phyloP scores from a whole-genome alignment of 75 land plant species.

The Sequoia sempervirens region DNA sequence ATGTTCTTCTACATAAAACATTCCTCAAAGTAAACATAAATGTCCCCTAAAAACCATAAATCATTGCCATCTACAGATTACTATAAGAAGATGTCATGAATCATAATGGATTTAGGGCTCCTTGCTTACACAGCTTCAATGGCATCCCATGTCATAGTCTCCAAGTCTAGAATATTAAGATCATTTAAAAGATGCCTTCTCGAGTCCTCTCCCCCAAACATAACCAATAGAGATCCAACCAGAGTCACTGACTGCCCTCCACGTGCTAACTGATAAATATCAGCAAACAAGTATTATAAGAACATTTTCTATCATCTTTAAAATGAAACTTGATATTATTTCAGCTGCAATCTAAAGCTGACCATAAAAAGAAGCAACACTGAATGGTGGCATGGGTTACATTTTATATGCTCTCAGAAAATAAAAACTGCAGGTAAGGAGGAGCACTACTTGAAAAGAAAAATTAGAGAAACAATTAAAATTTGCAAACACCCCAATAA shows the following conservation, averaged over 20 bases:
- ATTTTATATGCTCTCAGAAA: neutral
- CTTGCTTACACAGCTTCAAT: constrained; percentile 62
- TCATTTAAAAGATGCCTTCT: constrained; percentile 72
- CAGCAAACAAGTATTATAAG: neutral
- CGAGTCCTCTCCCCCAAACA: constrained; percentile 96
- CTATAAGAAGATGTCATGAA: neutral
- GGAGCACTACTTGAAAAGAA: no score
- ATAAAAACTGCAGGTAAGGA: neutral
- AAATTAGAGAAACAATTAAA: no score
- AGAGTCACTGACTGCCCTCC: constrained; percentile 84
- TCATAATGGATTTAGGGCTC: neutral
- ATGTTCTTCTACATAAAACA: neutral
- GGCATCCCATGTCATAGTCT: constrained; percentile 80
- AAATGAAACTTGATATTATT: neutral
- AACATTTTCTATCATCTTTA: neutral
- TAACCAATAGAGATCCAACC: constrained; percentile 65
- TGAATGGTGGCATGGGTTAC: neutral
- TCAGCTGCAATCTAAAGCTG: neutral
- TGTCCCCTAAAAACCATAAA: neutral
- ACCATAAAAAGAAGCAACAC: neutral
- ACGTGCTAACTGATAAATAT: constrained; percentile 61
- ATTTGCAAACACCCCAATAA: no score
- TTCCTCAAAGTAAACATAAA: constrained; percentile 1
- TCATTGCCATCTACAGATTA: constrained; percentile 4
- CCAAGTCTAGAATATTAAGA: constrained; percentile 82